A percentile compares a stretch with the other conserved stretches of the same genome.
phyloP scores from a whole-genome alignment of 352 stramenopile species.

The Pythium insidiosum region DNA sequence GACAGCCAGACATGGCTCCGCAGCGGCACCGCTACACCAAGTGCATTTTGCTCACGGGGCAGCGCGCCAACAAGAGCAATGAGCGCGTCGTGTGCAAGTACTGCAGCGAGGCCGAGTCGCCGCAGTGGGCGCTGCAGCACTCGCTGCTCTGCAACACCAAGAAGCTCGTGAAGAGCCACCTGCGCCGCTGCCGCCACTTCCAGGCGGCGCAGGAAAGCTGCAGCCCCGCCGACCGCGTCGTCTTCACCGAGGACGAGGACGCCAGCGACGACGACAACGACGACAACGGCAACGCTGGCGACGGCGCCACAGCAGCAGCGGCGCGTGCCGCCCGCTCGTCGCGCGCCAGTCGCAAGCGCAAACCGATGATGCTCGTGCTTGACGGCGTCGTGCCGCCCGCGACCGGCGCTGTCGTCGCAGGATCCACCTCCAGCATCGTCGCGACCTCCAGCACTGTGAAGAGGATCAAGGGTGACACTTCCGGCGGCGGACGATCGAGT shows the following conservation, averaged over 20 bases:
- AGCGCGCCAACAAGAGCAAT: conserved; percentile 22
- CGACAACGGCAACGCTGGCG: background rate
- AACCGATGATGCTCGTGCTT: too few species aligned
- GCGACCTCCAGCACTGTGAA: too few species aligned
- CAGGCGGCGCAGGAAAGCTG: conserved; percentile 6
- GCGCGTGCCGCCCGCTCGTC: background rate
- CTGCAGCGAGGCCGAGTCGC: conserved; percentile 18
- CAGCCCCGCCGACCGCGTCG: conserved; percentile 10
- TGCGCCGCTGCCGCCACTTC: conserved; percentile 16
- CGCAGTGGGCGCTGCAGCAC: conserved; percentile 16
- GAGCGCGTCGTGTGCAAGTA: conserved; percentile 19
- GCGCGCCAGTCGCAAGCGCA: too few species aligned
- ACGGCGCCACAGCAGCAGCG: background rate
- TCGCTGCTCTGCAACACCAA: conserved; percentile 22
- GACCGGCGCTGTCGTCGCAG: too few species aligned
- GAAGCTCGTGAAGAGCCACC: conserved; percentile 19
- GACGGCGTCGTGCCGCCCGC: too few species aligned
- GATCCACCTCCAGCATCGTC: too few species aligned
- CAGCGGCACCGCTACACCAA: conserved; percentile 17
- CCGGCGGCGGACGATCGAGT: background rate
- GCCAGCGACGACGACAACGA: conserved; percentile 1
- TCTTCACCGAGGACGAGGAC: conserved; percentile 18
- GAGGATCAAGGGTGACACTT: too few species aligned
- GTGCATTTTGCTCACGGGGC: conserved; percentile 15
- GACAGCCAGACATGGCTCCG: conserved; percentile 9